These are phyloP conservation scores for Hibiscus mutabilis DNA, from an alignment of 345 rosid species.

Conservation along the genomic window DNA sequence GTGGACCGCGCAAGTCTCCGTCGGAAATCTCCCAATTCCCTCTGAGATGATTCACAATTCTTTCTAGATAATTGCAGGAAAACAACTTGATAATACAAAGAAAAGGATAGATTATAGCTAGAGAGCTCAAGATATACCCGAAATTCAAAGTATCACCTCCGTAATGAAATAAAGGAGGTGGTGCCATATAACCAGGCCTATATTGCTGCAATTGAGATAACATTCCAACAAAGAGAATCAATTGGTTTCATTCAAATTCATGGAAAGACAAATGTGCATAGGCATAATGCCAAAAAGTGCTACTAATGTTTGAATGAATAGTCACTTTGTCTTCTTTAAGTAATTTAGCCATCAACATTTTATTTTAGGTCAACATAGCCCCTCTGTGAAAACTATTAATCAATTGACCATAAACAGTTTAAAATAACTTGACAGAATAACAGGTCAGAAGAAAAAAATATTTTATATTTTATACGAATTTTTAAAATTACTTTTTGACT, in stretches of 20 bases:
- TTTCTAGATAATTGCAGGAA: background rate
- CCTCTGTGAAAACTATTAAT: too few species aligned
- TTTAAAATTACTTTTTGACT: too few species aligned
- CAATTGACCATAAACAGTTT: too few species aligned
- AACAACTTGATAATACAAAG: background rate
- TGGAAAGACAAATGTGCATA: background rate
- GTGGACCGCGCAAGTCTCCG: slow-evolving; percentile 42
- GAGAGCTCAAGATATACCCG: slow-evolving; percentile 32
- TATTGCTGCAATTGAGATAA: slow-evolving; percentile 48
- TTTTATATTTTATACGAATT: too few species aligned
- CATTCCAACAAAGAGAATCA: background rate
- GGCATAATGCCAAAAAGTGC: too few species aligned
- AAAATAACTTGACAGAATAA: too few species aligned
- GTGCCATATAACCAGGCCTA: slow-evolving; percentile 57
- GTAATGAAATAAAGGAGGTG: slow-evolving; percentile 34
- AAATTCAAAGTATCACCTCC: slow-evolving; percentile 39
- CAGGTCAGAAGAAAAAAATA: too few species aligned
- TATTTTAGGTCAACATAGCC: too few species aligned
- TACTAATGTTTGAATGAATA: too few species aligned
- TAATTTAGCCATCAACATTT: too few species aligned
- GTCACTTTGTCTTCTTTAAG: too few species aligned
- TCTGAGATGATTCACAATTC: slow-evolving; percentile 20
- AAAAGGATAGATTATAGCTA: background rate
- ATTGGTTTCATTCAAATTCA: background rate
- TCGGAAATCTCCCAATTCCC: slow-evolving; percentile 59